phyloP scores from a whole-genome alignment of 768 basidiomycete genomes.

The Termitomyces sp. region DNA sequence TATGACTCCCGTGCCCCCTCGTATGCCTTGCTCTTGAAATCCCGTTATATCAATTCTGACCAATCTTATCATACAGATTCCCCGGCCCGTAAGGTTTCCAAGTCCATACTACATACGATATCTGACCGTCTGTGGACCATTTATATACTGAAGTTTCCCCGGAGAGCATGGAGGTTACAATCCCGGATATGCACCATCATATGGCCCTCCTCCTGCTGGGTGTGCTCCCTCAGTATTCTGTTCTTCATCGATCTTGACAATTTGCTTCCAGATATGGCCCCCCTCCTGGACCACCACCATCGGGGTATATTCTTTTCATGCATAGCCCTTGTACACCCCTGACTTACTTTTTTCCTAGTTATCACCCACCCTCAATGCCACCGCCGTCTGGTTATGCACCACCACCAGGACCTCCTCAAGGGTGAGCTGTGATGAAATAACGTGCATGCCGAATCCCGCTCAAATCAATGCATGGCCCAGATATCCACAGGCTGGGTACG shows the following conservation, averaged over 20 bases:
- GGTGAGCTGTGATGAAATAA: slow-evolving; percentile 2
- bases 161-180: slow-evolving; percentile 21
- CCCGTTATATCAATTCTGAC: background rate
- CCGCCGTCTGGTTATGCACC: slow-evolving; percentile 14
- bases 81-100: slow-evolving; percentile 15
- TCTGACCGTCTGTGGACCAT: background rate
- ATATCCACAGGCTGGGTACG: slow-evolving; percentile 6
- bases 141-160: background rate
- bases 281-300: slow-evolving; percentile 29
- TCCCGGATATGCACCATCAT: slow-evolving; percentile 37
- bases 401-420: slow-evolving; percentile 14
- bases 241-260: background rate
- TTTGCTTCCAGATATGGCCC: slow-evolving; percentile 18
- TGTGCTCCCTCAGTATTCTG: background rate
- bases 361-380: slow-evolving; percentile 15
- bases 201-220: slow-evolving; percentile 18
- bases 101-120: background rate
- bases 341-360: slow-evolving; percentile 8
- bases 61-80: slow-evolving; percentile 6
- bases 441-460: background rate
- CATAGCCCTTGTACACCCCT: background rate
- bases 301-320: slow-evolving; percentile 17
- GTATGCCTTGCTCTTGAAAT: slow-evolving; percentile 2
- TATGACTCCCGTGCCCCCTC: slow-evolving; percentile 8
- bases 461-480: background rate